Conservation (phyloP, 306 rosid genomes). For the Cucumis sativus region DNA sequence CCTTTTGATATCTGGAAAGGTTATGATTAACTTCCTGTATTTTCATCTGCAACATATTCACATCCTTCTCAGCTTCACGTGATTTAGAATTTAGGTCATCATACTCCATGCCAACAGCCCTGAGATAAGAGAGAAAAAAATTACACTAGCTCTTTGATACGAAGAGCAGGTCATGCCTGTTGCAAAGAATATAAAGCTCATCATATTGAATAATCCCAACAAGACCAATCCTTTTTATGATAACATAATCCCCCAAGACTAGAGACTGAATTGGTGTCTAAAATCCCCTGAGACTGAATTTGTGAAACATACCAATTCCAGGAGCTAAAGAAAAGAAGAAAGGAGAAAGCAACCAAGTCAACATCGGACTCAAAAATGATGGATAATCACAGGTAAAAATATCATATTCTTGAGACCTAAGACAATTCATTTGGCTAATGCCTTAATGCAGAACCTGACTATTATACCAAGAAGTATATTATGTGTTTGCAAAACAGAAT, state of each 20-base stretch:
- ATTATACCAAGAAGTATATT: not conserved
- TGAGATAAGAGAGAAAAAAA: constrained; percentile 7
- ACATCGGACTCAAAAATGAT: not conserved
- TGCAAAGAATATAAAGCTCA: not conserved
- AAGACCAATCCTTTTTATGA: not conserved
- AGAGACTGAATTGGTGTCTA: not conserved
- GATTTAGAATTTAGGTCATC: constrained; percentile 57
- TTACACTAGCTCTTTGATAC: not conserved
- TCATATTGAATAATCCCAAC: not conserved
- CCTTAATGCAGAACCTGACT: not conserved
- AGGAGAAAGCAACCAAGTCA: not conserved
- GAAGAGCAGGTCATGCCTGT: not conserved
- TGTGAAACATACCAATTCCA: not conserved
- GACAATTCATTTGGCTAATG: not conserved
- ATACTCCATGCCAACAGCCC: constrained; percentile 52
- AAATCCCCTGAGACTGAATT: not conserved
- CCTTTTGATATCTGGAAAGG: constrained; percentile 54
- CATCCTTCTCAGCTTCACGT: constrained; percentile 79
- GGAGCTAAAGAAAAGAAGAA: not conserved
- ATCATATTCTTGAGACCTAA: not conserved
- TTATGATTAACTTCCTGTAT: constrained; percentile 50
- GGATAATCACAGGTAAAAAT: not conserved
- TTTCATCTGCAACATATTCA: constrained; percentile 66
- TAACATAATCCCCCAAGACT: not conserved
- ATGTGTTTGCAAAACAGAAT: not conserved